Evolutionary conservation across 768 basidiomycete species (phyloP), one percentile per base, ranked within the genome.

Genomic region (Rhizopogon sp.): DNA sequence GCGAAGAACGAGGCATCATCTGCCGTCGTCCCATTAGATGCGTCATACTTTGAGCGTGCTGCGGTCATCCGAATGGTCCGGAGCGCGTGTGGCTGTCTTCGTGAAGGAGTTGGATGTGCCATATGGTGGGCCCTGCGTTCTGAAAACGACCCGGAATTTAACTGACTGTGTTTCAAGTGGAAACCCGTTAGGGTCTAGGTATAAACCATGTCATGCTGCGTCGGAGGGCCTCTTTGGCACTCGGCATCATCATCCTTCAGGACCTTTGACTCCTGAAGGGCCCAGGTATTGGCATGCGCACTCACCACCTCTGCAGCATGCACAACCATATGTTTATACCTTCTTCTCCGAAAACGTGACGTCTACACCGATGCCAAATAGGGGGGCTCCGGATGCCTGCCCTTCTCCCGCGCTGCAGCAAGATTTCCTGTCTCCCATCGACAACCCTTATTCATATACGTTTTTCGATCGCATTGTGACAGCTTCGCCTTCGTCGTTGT

Each of bases 21-120:
- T 44, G 70, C 73, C 14, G 81, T 89, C 31, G 76, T 84, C 10
- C 71, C 74, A 2, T 72, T 89, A 60, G 81, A 85, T 55, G 61
- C 79, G 5, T 68, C 66, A 10, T 88, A 88, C 67, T 84, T 87
- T 64, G 80, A 82, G 58, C 68, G 76, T 35, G 59, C 70, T 11
- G 70, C 74, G 13, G 71, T 77, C 16, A 75, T 78, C 39, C 77
- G 76, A 65, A 78, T 81, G 65, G 71, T 79, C 54, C 73, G 72
- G 57, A 81, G 78, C 57, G 70, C 80, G 3, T 88, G 87, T 59
- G 85, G 86, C 13, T 89, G 87, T 60, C 65, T 82, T 39, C 77
- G 82, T 35, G 84, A 87, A 66, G 85, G 84, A 5, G 73, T 89
- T 9, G 87, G 83, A 17, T 89, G 87, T 69, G 74, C 78, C 2